Evolutionary conservation across 2,329 filamentous ascomycete genomes (phyloP).

Genomic region (Diaporthe vexans): DNA sequence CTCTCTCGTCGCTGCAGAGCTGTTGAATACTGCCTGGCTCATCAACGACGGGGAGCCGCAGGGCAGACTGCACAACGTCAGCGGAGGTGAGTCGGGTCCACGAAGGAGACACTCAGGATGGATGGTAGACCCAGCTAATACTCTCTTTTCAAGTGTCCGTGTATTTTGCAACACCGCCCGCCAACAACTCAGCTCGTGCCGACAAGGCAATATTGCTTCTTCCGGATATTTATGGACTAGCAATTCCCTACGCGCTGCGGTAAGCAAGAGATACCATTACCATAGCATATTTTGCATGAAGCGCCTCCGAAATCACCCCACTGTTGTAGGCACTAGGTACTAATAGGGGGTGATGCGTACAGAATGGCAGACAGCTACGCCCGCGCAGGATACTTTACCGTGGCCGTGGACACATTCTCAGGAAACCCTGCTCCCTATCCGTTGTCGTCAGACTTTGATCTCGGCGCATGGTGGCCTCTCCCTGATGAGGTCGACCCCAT

Average conservation of each 20-base stretch:
- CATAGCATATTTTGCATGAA: background rate
- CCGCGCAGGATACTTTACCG: slow-evolving; percentile 74
- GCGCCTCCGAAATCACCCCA: background rate
- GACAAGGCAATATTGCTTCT: background rate
- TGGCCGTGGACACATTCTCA: slow-evolving; percentile 77
- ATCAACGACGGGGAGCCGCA: background rate
- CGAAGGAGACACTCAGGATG: background rate
- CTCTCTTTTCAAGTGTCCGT: background rate
- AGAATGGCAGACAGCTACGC: slow-evolving; percentile 76
- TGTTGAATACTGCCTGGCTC: slow-evolving; percentile 1
- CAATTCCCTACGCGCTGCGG: slow-evolving; percentile 4
- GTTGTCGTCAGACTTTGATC: slow-evolving; percentile 54
- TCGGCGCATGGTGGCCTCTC: slow-evolving; percentile 59
- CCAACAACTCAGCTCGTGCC: background rate
- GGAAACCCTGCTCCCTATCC: slow-evolving; percentile 65
- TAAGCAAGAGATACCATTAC: background rate
- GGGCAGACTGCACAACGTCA: background rate
- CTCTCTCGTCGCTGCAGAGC: background rate
- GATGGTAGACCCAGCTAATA: background rate
- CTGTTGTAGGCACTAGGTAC: too few species aligned
- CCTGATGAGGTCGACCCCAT: slow-evolving; percentile 60
- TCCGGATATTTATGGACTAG: background rate
- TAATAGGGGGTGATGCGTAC: background rate
- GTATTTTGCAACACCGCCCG: background rate
- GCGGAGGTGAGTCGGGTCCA: background rate